phyloP scores from a whole-genome alignment of 2,329 filamentous ascomycete species.

The Seiridium cupressi region DNA sequence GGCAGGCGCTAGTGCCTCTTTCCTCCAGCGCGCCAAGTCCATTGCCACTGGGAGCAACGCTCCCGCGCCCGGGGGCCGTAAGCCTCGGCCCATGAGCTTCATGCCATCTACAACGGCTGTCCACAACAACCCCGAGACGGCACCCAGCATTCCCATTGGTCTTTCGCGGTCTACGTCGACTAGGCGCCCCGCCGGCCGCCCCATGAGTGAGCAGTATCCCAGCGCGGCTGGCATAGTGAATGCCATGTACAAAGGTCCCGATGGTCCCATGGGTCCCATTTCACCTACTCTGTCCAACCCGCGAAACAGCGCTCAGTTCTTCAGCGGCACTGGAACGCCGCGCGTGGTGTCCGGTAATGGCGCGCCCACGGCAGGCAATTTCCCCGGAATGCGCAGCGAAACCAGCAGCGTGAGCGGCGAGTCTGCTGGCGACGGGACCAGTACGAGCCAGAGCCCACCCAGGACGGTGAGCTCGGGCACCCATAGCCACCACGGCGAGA shows the following conservation, averaged over 20 bases:
- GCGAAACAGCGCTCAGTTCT: slow-evolving; percentile 64
- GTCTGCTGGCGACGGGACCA: slow-evolving; percentile 53
- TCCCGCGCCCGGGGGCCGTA: slow-evolving; percentile 25
- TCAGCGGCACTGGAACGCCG: slow-evolving; percentile 33
- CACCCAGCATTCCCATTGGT: slow-evolving; percentile 72
- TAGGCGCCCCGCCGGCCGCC: slow-evolving; percentile 43
- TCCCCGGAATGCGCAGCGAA: slow-evolving; percentile 68
- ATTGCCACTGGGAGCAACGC: slow-evolving; percentile 43
- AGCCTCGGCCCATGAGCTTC: slow-evolving; percentile 54
- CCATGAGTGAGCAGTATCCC: slow-evolving; percentile 63
- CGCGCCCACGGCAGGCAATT: slow-evolving; percentile 58
- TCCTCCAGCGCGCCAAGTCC: slow-evolving; percentile 62
- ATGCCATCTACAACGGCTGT: slow-evolving; percentile 42
- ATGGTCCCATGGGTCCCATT: slow-evolving; percentile 59
- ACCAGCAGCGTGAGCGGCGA: slow-evolving; percentile 67
- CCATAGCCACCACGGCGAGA: slow-evolving; percentile 38
- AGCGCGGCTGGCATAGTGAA: slow-evolving; percentile 72
- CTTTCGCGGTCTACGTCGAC: slow-evolving; percentile 53
- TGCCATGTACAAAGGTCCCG: slow-evolving; percentile 82
- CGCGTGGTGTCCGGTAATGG: slow-evolving; percentile 42
- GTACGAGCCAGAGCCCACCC: slow-evolving; percentile 48
- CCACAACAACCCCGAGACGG: slow-evolving; percentile 67
- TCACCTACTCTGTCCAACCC: slow-evolving; percentile 59
- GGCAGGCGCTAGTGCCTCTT: slow-evolving; percentile 44
- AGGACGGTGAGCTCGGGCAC: slow-evolving; percentile 32